Evolutionary conservation across 768 basidiomycete genomes (phyloP).

Genomic region (Russula earlei): DNA sequence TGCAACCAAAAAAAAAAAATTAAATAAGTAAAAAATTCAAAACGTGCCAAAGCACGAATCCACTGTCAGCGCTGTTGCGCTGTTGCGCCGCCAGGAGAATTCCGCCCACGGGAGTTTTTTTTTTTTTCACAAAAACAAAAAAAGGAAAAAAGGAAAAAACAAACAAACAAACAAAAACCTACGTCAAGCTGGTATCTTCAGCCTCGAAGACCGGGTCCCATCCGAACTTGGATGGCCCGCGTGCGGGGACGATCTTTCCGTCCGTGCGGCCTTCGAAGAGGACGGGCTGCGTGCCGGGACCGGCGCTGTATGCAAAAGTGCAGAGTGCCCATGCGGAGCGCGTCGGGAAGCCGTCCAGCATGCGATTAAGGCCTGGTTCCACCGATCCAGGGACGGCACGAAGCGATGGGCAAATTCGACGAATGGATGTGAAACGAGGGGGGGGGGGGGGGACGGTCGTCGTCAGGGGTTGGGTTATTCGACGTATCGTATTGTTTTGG

Average conservation of each 20-base stretch:
- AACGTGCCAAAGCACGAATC: background rate
- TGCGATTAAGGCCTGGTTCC: conserved; percentile 60
- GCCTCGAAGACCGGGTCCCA: conserved; percentile 90
- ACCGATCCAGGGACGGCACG: too few species aligned
- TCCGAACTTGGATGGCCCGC: conserved; percentile 74
- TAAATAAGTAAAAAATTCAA: background rate
- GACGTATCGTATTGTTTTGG: background rate
- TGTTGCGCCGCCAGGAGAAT: background rate
- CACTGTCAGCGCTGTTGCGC: too few species aligned
- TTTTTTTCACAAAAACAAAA: too few species aligned
- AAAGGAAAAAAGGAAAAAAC: too few species aligned
- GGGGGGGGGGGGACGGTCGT: too few species aligned
- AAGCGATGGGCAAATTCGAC: too few species aligned
- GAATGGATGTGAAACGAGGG: too few species aligned
- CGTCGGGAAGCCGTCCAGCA: conserved; percentile 69
- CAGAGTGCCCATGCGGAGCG: conserved; percentile 84
- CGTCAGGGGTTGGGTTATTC: background rate
- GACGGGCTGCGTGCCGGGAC: conserved; percentile 71
- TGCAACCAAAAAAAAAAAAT: conserved; percentile 18
- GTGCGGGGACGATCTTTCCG: conserved; percentile 78
- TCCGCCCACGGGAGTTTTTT: too few species aligned
- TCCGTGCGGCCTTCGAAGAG: conserved; percentile 83
- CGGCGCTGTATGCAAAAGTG: conserved; percentile 90
- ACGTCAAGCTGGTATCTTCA: conserved; percentile 70
- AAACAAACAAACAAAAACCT: conserved; percentile 20